Base-by-base conservation (phyloP, 257 asterid genomes). In the Solanum bulbocastanum region DNA sequence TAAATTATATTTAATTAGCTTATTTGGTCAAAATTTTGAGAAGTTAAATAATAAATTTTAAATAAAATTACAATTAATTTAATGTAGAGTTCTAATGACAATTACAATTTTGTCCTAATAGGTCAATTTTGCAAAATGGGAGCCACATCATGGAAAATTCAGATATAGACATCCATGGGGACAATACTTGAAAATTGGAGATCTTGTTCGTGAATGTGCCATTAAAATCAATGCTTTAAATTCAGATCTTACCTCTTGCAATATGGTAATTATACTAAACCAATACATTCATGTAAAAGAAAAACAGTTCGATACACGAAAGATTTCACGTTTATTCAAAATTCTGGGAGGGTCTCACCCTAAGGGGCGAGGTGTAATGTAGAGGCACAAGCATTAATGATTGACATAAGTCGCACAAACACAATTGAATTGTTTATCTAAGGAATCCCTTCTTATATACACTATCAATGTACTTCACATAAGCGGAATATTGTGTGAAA, bases 101-200 rank as follows among this genome's bases (percentile, higher is more conserved):
- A 56, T 56, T 75, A 11, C 30, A 22, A 86, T 84, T 4, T 72
- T 83, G 32, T n/a, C 16, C 15, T 62, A 39, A 18, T 91, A 96
- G 98, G 95, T 93, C 2, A 96, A 96, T 88, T 94, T 94, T 10
- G 97, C 98, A 4, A 92, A 94, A 87, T 96, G 98, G 98, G 98
- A 96, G 86, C 98, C 98, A 4, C 93, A 94, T 4, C 98, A 96
- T 84, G 98, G 98, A 9, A 81, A 66, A 23, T 96, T 94, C 96
- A 88, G 87, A 93, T 94, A 90, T 78, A 87, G 92, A 22, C 98
- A 96, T 91, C 98, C 98, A 49, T 96, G 98, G 98, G 91, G 90
- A 78, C 97, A 94, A 86, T 96, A 96, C 89, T 88, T 93, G 87
- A 95, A 93, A 86, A 90, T 93, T n/a, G 97, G 96, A 35, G 40